phyloP scores from a whole-genome alignment of 805 yeast genomes.

The Metschnikowia proteae region DNA sequence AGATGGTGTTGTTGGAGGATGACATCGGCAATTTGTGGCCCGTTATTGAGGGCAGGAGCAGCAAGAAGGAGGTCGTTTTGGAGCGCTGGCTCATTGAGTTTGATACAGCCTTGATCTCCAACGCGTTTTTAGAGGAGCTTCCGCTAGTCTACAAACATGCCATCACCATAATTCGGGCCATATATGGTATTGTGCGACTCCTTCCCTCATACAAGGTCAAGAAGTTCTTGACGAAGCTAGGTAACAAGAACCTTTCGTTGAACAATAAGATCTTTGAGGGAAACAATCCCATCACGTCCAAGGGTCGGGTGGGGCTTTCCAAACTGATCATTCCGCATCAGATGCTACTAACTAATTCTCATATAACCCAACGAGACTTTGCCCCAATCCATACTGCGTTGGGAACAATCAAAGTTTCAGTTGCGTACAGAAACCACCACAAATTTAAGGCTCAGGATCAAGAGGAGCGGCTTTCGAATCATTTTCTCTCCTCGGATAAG shows the following conservation, averaged over 20 bases:
- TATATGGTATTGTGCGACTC: conserved; percentile 61
- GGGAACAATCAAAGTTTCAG: conserved; percentile 72
- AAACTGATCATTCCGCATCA: conserved; percentile 53
- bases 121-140: conserved; percentile 46
- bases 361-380: conserved; percentile 59
- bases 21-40: conserved; percentile 50
- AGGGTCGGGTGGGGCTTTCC: conserved; percentile 82
- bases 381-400: conserved; percentile 69
- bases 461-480: conserved; percentile 59
- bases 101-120: conserved; percentile 43
- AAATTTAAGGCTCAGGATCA: conserved; percentile 64
- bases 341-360: conserved; percentile 38
- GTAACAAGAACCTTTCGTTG: conserved; percentile 36
- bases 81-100: conserved; percentile 93
- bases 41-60: conserved; percentile 53
- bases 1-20: conserved; percentile 57
- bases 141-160: conserved; percentile 72
- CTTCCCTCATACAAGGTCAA: conserved; percentile 69
- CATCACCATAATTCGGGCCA: conserved; percentile 65
- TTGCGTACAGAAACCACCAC: conserved; percentile 71
- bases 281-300: conserved; percentile 68
- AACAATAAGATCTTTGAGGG: conserved; percentile 72
- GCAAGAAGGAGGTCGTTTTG: conserved; percentile 79
- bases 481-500: conserved; percentile 48
- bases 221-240: conserved; percentile 25